These are phyloP conservation scores for Aegilops bicornis DNA, from an alignment of 176 grass and related monocot genomes.

Conservation along the genomic window DNA sequence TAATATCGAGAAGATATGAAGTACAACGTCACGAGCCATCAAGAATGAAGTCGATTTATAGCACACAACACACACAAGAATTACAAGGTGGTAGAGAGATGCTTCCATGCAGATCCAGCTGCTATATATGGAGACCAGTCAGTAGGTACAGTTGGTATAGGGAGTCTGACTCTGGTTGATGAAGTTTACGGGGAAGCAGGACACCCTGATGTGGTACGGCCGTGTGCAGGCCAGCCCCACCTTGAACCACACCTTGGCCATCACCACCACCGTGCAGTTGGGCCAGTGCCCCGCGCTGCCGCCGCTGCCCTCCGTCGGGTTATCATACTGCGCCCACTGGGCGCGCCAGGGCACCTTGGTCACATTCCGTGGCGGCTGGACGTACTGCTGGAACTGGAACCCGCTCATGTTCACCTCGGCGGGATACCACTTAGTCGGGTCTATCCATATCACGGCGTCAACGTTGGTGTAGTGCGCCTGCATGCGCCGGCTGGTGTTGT, in stretches of 20 bases:
- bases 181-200: neutral
- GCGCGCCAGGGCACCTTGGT: neutral
- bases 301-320: neutral
- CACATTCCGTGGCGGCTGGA: neutral
- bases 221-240: neutral
- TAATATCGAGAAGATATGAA: too few relatives aligned
- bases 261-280: conserved; percentile 17
- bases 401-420: neutral
- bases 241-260: conserved; percentile 1
- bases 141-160: neutral
- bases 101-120: too few relatives aligned
- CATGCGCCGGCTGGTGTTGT: neutral
- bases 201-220: neutral
- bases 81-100: too few relatives aligned
- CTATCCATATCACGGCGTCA: neutral
- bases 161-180: neutral
- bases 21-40: too few relatives aligned
- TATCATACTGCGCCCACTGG: neutral
- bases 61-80: too few relatives aligned
- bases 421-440: neutral
- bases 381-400: neutral
- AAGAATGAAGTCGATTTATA: too few relatives aligned
- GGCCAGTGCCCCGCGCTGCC: neutral
- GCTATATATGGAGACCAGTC: neutral
- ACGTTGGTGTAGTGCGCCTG: neutral